These are phyloP conservation scores for Aspergillus affinis DNA, from an alignment of 495 filamentous ascomycete genomes.

Conservation along the genomic window DNA sequence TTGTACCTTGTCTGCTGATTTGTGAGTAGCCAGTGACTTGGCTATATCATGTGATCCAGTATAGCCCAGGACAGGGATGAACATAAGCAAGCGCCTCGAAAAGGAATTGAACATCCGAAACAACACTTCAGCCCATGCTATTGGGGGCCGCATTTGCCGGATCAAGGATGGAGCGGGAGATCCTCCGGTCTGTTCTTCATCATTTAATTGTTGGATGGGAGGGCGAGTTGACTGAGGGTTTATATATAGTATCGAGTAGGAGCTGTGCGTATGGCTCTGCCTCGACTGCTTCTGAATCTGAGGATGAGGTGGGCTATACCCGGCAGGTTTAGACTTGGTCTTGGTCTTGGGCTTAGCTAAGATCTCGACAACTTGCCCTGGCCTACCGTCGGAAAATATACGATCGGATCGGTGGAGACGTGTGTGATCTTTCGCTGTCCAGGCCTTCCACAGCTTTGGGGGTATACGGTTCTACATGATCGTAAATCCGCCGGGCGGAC, in stretches of 20 bases:
- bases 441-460: no score
- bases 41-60: not conserved
- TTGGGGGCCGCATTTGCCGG: not conserved
- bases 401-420: not conserved
- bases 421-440: no score
- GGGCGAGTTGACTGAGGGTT: not conserved
- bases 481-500: not conserved
- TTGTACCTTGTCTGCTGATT: no score
- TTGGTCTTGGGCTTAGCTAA: no score
- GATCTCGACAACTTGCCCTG: no score
- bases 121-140: not conserved
- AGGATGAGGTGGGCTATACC: not conserved
- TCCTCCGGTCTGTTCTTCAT: not conserved
- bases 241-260: not conserved
- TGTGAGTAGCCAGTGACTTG: not conserved
- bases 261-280: not conserved
- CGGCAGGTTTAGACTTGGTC: not conserved
- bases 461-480: not conserved
- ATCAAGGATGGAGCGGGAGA: not conserved
- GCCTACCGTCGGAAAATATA: not conserved
- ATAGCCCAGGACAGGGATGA: not conserved
- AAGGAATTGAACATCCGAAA: not conserved
- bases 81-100: not conserved
- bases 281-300: not conserved
- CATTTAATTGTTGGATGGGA: not conserved